Evolutionary conservation across 331 rosid genomes (phyloP).

Genomic region (Pyracantha coccinea): DNA sequence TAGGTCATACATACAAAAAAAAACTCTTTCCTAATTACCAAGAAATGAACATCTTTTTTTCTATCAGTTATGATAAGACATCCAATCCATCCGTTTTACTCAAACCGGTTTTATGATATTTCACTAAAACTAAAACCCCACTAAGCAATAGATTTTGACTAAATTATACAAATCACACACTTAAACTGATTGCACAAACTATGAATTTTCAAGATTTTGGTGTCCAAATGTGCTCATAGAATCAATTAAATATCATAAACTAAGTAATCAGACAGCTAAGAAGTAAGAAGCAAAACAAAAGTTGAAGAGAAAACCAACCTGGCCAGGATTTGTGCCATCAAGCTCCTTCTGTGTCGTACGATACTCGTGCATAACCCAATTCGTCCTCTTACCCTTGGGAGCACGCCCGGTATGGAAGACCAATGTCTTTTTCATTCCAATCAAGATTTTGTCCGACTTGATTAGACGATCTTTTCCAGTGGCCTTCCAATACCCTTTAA

Average conservation of each 20-base stretch:
- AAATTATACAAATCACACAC: background rate
- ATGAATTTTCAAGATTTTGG: background rate
- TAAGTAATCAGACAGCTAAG: background rate
- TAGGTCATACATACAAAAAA: background rate
- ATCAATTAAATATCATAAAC: background rate
- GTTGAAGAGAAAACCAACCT: constrained; percentile 36
- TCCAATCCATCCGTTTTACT: background rate
- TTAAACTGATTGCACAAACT: background rate
- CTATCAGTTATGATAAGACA: background rate
- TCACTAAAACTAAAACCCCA: background rate
- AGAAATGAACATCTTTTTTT: background rate
- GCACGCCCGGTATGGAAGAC: constrained; percentile 94
- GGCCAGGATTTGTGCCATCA: constrained; percentile 94
- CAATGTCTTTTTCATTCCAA: constrained; percentile 96
- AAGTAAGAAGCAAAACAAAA: background rate
- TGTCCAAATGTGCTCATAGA: background rate
- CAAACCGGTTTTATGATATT: background rate
- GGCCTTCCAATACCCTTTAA: constrained; percentile 88
- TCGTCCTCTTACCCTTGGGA: constrained; percentile 79
- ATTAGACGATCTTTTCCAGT: constrained; percentile 93
- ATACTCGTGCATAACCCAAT: constrained; percentile 96
- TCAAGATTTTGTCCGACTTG: constrained; percentile 54
- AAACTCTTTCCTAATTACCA: background rate
- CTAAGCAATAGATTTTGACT: background rate
- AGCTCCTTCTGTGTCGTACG: constrained; percentile 79